phyloP scores from a whole-genome alignment of 140 eudicot genomes.

The Cichorium intybus region DNA sequence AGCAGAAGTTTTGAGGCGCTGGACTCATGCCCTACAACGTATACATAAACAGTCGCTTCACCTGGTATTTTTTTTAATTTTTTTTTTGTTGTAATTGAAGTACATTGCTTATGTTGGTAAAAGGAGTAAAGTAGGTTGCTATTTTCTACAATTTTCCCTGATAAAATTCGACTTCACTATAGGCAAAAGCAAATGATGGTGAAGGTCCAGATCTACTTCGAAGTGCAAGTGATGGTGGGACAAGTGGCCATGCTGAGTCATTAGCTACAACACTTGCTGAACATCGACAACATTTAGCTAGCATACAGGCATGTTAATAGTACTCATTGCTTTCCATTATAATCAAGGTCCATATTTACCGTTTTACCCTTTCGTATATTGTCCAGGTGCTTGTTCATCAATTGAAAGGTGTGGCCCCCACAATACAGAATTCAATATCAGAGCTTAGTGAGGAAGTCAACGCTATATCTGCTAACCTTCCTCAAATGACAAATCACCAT shows the following conservation, averaged over 20 bases:
- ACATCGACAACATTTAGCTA: conserved; percentile 91
- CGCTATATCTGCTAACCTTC: conserved; percentile 63
- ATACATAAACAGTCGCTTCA: conserved; percentile 86
- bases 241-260: conserved; percentile 93
- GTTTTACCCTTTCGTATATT: neutral
- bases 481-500: conserved; percentile 43
- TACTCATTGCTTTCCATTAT: neutral
- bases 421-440: conserved; percentile 77
- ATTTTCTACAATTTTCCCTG: neutral
- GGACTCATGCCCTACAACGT: conserved; percentile 94
- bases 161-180: conserved; percentile 10
- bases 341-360: conserved; percentile 11
- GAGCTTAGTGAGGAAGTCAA: conserved; percentile 84
- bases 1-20: conserved; percentile 86
- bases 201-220: conserved; percentile 97
- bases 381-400: conserved; percentile 84
- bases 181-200: conserved; percentile 98
- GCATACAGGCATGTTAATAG: conserved; percentile 73
- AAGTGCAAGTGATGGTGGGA: conserved; percentile 67
- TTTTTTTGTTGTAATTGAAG: neutral
- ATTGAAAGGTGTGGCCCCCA: conserved; percentile 88
- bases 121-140: conserved; percentile 9
- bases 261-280: conserved; percentile 92
- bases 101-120: neutral
- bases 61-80: conserved; percentile 40